Evolutionary conservation across 2,329 filamentous ascomycete species (phyloP).

Genomic region (Fusarium penzigii): DNA sequence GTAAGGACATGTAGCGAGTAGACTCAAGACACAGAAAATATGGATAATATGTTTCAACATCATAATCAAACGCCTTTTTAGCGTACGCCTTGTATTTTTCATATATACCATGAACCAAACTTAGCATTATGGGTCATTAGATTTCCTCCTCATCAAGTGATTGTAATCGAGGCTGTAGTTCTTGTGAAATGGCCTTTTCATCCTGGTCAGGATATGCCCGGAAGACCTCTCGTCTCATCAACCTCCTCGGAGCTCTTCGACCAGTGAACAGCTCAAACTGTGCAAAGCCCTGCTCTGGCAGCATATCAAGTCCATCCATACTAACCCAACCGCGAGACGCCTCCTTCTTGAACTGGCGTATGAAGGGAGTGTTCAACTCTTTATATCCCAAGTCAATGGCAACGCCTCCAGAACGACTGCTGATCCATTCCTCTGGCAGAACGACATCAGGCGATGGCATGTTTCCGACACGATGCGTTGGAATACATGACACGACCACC

Average conservation of each 20-base stretch:
- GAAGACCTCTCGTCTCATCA: constrained; percentile 70
- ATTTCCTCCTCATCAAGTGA: constrained; percentile 30
- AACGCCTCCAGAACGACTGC: constrained; percentile 73
- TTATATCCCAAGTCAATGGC: constrained; percentile 76
- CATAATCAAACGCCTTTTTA: too few relatives aligned
- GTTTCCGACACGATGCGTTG: constrained; percentile 66
- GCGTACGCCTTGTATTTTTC: too few relatives aligned
- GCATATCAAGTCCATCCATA: constrained; percentile 72
- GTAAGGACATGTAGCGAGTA: too few relatives aligned
- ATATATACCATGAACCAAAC: too few relatives aligned
- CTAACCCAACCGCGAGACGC: constrained; percentile 69
- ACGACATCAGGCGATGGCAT: constrained; percentile 68
- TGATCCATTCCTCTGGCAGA: constrained; percentile 68
- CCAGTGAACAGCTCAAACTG: constrained; percentile 83
- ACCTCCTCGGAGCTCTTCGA: constrained; percentile 47
- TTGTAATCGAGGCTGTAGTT: constrained; percentile 37
- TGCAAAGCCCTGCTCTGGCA: constrained; percentile 78
- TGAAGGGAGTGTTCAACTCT: constrained; percentile 69
- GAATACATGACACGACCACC: constrained; percentile 76
- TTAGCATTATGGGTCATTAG: constrained; percentile 7
- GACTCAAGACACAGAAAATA: too few relatives aligned
- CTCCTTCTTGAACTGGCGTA: constrained; percentile 64
- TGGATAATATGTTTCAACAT: too few relatives aligned
- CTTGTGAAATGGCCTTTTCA: constrained; percentile 40
- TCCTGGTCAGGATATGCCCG: constrained; percentile 45